These are phyloP conservation scores for Fraxinus anomala DNA, from an alignment of 257 asterid genomes.

Conservation along the genomic window DNA sequence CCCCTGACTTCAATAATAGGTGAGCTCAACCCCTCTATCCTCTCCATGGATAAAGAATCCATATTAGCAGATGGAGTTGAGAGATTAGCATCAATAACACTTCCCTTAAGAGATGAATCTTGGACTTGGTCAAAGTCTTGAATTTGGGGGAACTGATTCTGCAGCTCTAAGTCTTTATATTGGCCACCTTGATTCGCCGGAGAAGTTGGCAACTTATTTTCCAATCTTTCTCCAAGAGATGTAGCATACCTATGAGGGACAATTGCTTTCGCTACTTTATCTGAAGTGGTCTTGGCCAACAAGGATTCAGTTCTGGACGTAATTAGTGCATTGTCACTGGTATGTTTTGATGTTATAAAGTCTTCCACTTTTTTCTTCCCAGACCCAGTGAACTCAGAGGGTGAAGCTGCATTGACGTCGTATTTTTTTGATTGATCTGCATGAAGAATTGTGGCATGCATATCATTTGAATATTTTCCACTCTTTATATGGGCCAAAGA, in stretches of 20 bases:
- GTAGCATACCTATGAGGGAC: conserved; percentile 31
- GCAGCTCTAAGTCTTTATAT: conserved; percentile 34
- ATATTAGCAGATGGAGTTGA: conserved; percentile 30
- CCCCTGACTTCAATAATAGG: conserved; percentile 34
- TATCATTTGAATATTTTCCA: conserved; percentile 18
- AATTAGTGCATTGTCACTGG: conserved; percentile 37
- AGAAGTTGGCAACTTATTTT: conserved; percentile 36
- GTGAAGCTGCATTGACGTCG: conserved; percentile 40
- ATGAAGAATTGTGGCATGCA: conserved; percentile 27
- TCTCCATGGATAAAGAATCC: conserved; percentile 29
- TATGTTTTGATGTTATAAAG: conserved; percentile 37
- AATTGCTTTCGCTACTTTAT: conserved; percentile 39
- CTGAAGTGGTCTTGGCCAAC: conserved; percentile 41
- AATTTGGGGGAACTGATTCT: conserved; percentile 32
- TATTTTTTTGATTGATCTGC: conserved; percentile 28
- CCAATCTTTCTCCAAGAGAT: conserved; percentile 43
- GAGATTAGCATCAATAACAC: conserved; percentile 32
- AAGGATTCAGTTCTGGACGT: conserved; percentile 49
- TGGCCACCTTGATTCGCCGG: conserved; percentile 37
- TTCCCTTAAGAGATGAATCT: conserved; percentile 36
- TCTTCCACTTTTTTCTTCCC: conserved; percentile 37
- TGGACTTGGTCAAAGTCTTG: conserved; percentile 31
- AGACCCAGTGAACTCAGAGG: conserved; percentile 39
- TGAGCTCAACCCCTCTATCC: conserved; percentile 34
- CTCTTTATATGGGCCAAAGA: conserved; percentile 31